These are phyloP conservation scores for Linanthus parryae DNA, from an alignment of 148 eudicot genomes.

Conservation along the genomic window DNA sequence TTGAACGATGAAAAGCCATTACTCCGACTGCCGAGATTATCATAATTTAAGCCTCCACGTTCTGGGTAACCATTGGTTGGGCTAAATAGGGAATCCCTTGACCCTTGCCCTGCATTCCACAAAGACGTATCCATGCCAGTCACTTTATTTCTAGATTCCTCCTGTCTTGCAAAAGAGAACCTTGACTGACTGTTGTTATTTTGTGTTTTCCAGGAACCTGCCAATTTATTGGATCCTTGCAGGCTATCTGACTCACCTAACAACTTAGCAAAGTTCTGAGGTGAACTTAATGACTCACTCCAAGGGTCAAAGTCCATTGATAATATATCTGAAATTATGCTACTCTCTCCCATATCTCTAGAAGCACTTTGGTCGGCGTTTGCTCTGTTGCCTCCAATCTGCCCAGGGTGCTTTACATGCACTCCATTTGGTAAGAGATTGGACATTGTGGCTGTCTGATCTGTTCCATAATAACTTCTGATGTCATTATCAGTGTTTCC, in stretches of 20 bases:
- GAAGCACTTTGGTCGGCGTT: conserved; percentile 24
- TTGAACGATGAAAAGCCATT: conserved; percentile 42
- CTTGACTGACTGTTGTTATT: conserved; percentile 81
- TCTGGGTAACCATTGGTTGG: conserved; percentile 36
- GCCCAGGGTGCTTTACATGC: conserved; percentile 26
- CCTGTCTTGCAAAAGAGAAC: conserved; percentile 97
- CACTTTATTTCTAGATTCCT: conserved; percentile 34
- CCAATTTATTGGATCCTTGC: conserved; percentile 32
- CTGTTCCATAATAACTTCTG: conserved; percentile 11
- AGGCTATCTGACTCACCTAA: conserved; percentile 57
- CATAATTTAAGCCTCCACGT: conserved; percentile 30
- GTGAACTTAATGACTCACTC: conserved; percentile 73
- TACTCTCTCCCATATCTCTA: conserved; percentile 64
- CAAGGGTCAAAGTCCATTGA: conserved; percentile 78
- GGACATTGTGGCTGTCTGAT: conserved; percentile 16
- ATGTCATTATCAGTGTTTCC: conserved; percentile 33
- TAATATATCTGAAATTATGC: conserved; percentile 81
- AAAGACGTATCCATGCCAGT: conserved; percentile 32
- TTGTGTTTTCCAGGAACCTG: conserved; percentile 58
- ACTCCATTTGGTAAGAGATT: conserved; percentile 26
- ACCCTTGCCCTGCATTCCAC: conserved; percentile 25
- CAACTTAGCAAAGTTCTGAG: conserved; percentile 62
- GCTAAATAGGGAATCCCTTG: conserved; percentile 27
- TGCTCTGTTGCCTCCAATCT: conserved; percentile 32
- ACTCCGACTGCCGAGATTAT: conserved; percentile 31